Evolutionary conservation across 805 yeast species (phyloP).

Genomic region (Ogataea saltuana): DNA sequence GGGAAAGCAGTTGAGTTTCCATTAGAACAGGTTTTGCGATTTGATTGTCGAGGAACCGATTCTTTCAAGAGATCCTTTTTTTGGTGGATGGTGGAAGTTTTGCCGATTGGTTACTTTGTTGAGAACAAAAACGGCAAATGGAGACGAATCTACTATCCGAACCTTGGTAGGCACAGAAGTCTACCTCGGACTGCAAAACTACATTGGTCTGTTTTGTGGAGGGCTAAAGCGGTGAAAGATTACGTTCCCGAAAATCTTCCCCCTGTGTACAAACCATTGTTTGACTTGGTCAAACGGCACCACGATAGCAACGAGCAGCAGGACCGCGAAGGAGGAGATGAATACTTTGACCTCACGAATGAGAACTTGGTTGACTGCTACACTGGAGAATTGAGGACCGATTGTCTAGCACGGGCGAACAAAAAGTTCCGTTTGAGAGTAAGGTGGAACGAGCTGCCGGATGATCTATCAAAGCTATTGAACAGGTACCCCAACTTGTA

Average conservation of each 20-base stretch:
- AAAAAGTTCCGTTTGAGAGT: conserved; percentile 19
- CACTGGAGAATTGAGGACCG: conserved; percentile 23
- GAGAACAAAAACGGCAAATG: conserved; percentile 52
- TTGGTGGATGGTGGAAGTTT: conserved; percentile 65
- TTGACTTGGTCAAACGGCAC: conserved; percentile 17
- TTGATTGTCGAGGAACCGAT: conserved; percentile 43
- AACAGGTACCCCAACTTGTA: conserved; percentile 15
- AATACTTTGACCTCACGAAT: conserved; percentile 15
- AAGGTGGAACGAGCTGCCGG: conserved; percentile 38
- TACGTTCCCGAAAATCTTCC: conserved; percentile 51
- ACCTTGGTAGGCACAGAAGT: conserved; percentile 53
- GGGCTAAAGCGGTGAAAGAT: conserved; percentile 46
- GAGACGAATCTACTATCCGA: conserved; percentile 52
- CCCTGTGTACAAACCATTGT: conserved; percentile 27
- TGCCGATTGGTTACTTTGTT: conserved; percentile 57
- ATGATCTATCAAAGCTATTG: conserved; percentile 32
- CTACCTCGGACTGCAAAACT: conserved; percentile 46
- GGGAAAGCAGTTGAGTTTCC: conserved; percentile 26
- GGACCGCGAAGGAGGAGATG: conserved; percentile 7
- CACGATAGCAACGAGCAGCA: too few relatives aligned
- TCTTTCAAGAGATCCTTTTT: conserved; percentile 31
- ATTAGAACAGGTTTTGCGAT: conserved; percentile 23
- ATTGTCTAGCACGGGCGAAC: conserved; percentile 5
- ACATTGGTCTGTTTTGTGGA: conserved; percentile 69
- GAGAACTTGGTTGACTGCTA: conserved; percentile 22